Evolutionary conservation across 805 yeast species (phyloP), one percentile per base, ranked within the genome.

Genomic region (Kodamaea sagamina): DNA sequence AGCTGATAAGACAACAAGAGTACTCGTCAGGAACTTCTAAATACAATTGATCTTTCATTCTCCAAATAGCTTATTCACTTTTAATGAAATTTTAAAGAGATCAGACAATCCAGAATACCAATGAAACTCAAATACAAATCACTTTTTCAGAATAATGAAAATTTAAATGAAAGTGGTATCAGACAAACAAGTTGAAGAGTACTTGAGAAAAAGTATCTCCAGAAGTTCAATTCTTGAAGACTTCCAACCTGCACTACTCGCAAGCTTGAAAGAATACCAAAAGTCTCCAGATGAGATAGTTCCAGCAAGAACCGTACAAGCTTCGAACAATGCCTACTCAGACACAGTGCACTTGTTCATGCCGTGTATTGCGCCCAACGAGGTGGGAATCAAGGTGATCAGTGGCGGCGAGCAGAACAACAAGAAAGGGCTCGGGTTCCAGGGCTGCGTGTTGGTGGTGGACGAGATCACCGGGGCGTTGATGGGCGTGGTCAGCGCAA

Each of bases 301-400:
- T 2, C 87, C 87, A 2, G 78, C 74, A 29, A 62, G 87, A 52
- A 77, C 73, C 4, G 81, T 77, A 5, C 70, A 34, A 51, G 55
- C 21, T 58, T 76, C 50, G 57, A 71, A 35, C 60, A 65, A 47
- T 58, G 51, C 56, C 4, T 62, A 57, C 39, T 53, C 56, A 1
- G 69, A 63, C 43, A 49, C 77, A 3, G 67, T 75, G 1, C 86
- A 82, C 56, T 53, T 82, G 22, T 80, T 79, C 58, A 82, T 82
- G 88, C 84, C 86, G 3, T 76, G 84, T n/a, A 68, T 77, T 3
- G 79, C 79, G 11, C 69, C 74, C 4, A 52, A 61, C 21, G 60
- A 61, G 28, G 81, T 76, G 10, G 88, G 88, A 7, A 65, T 82
- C 52, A 82, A 82, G 61, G 75, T 82, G 0, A 58, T 82, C 15